phyloP scores from a whole-genome alignment of 83 land plant species.

The Diphasiastrum complanatum region DNA sequence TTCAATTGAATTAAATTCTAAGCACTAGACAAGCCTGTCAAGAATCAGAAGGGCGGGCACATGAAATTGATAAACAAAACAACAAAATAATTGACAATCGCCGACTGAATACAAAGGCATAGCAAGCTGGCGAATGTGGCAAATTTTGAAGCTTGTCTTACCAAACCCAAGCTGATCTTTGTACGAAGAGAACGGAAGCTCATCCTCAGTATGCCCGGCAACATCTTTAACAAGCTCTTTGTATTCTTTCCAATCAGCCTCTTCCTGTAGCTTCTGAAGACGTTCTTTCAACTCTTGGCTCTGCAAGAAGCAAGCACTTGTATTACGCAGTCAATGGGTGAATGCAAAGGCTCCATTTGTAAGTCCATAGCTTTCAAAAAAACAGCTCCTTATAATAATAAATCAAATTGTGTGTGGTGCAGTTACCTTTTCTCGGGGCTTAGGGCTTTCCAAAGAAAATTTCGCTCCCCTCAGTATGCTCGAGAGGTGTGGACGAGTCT shows the following conservation, averaged over 20 bases:
- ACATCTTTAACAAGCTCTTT: slow-evolving; percentile 75
- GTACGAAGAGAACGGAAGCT: slow-evolving; percentile 56
- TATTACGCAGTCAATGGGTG: background rate
- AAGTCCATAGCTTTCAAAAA: background rate
- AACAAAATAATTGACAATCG: too few relatives aligned
- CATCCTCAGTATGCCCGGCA: slow-evolving; percentile 31
- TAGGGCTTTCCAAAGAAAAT: slow-evolving; percentile 64
- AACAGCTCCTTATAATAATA: background rate
- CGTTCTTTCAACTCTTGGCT: slow-evolving; percentile 78
- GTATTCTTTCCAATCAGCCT: slow-evolving; percentile 69
- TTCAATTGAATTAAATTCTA: too few relatives aligned
- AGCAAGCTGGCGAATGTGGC: too few relatives aligned
- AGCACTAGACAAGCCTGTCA: too few relatives aligned
- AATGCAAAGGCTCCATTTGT: background rate
- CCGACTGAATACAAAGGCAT: too few relatives aligned
- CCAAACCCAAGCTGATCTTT: slow-evolving; percentile 91
- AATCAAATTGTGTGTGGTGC: background rate
- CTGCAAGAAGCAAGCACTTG: slow-evolving; percentile 29
- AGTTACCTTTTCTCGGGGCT: slow-evolving; percentile 80
- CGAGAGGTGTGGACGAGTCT: too few relatives aligned
- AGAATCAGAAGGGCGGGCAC: too few relatives aligned
- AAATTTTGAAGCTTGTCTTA: slow-evolving; percentile 23
- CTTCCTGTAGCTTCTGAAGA: slow-evolving; percentile 54
- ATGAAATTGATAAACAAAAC: too few relatives aligned
- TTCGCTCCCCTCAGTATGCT: too few relatives aligned